phyloP scores from a whole-genome alignment of 140 eudicot genomes.

The Ambrosia hybrid region DNA sequence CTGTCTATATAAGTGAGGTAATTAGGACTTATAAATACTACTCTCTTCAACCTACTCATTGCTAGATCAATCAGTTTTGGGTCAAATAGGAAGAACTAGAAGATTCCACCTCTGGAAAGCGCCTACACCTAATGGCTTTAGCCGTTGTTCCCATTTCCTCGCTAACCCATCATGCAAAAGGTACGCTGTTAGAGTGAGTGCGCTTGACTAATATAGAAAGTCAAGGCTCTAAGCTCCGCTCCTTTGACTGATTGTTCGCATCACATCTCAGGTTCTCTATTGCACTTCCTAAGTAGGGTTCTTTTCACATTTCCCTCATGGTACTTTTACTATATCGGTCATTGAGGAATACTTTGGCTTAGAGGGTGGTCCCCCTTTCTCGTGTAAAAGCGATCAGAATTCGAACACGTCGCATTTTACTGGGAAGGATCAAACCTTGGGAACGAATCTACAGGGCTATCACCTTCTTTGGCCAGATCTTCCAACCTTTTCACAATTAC shows the following conservation, averaged over 20 bases:
- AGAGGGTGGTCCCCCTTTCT: background rate
- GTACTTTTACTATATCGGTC: background rate
- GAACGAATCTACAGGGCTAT: background rate
- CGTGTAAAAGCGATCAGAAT: background rate
- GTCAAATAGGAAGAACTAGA: no score
- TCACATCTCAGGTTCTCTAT: slow-evolving; percentile 35
- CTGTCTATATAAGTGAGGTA: no score
- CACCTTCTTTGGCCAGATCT: no score
- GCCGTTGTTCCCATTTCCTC: no score
- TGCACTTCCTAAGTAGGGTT: slow-evolving; percentile 33
- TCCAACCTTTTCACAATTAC: background rate
- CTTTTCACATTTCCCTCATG: slow-evolving; percentile 8
- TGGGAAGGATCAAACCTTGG: background rate
- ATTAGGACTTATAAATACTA: no score
- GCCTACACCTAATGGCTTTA: no score
- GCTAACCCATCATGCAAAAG: no score
- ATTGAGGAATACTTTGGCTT: background rate
- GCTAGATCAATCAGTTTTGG: no score
- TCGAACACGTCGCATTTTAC: no score
- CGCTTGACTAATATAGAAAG: background rate
- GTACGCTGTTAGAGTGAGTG: background rate
- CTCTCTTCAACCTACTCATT: no score
- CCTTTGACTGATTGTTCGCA: slow-evolving; percentile 37
- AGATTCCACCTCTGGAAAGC: no score
- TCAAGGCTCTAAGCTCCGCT: slow-evolving; percentile 38